Evolutionary conservation across 805 yeast species (phyloP), one percentile per base, ranked within the genome.

Genomic region (Starmerella bombicola): DNA sequence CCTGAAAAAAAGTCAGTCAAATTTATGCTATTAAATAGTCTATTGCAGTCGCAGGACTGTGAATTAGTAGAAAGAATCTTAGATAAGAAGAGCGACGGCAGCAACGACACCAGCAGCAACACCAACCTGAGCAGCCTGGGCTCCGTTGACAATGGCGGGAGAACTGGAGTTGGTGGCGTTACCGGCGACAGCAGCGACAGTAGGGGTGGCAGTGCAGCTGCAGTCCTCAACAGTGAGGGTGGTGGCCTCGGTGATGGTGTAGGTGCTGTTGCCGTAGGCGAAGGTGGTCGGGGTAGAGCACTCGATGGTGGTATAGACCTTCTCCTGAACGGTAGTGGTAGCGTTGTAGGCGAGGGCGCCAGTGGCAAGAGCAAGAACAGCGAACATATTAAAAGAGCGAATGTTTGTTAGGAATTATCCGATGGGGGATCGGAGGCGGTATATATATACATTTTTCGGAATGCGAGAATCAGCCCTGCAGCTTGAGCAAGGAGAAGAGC

Each of bases 161-260:
- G 35, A 47, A 45, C 42, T 37, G 33, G 45, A 38, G 35, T 25
- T 30, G 35, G 62, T 61, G 22, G 7, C 32, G 42, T 35, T 31
- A 13, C 43, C 37, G 35, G 31, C 42, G 41, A 26, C 39, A 32
- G 50, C 22, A 62, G 84, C 76, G 56, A 77, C 61, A 53, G 83
- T 77, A 60, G 83, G 76, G 46, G 82, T 73, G 54, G 61, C 74
- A 45, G 82, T 74, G 73, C 73, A 69, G 57, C 83, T 73, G 63
- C 62, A 62, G 69, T 69, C 70, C 71, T 74, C 74, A 59, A 74
- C 69, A 52, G 67, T 67, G 44, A 79, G 55, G 43, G 69, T 63
- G 53, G 88, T 80, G 43, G 86, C 63, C 51, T 58, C 66, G 13
- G 51, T 43, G 23, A 51, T 53, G 18, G 60, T 59, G 49, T 43